Conservation (phyloP, 2,329 filamentous ascomycete species). For the Huntiella omanensis region DNA sequence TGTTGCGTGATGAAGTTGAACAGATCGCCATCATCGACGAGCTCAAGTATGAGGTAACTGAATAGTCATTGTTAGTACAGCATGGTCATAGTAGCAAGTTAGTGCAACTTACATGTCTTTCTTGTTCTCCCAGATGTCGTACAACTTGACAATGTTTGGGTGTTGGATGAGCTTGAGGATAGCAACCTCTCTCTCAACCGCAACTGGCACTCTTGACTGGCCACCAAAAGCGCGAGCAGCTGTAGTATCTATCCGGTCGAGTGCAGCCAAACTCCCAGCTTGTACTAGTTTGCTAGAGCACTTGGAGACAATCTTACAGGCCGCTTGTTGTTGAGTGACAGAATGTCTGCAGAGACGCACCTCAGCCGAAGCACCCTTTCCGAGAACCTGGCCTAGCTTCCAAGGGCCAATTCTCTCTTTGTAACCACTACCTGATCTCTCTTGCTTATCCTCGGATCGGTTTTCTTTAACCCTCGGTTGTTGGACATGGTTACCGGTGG, state of each 20-base stretch:
- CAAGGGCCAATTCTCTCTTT: slow-evolving; percentile 81
- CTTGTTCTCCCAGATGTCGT: slow-evolving; percentile 95
- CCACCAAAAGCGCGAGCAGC: slow-evolving; percentile 36
- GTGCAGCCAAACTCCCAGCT: slow-evolving; percentile 65
- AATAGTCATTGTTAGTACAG: slow-evolving; percentile 8
- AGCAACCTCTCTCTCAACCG: slow-evolving; percentile 84
- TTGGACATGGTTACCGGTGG: no score
- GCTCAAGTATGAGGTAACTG: slow-evolving; percentile 89
- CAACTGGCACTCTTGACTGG: slow-evolving; percentile 58
- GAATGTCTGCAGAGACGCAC: slow-evolving; percentile 73
- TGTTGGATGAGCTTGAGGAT: slow-evolving; percentile 96
- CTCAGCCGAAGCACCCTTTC: slow-evolving; percentile 73
- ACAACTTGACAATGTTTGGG: slow-evolving; percentile 80
- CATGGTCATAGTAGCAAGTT: no score
- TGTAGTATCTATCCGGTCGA: slow-evolving; percentile 53
- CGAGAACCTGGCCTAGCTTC: slow-evolving; percentile 76
- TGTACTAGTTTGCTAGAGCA: slow-evolving; percentile 61
- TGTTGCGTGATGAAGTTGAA: slow-evolving; percentile 68
- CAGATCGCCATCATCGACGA: slow-evolving; percentile 60
- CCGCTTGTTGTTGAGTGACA: slow-evolving; percentile 60
- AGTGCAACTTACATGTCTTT: slow-evolving; percentile 60
- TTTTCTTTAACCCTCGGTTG: no score
- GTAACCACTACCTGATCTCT: slow-evolving; percentile 23
- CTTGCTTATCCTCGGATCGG: background rate
- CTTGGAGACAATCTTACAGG: slow-evolving; percentile 90